Evolutionary conservation across 2,329 filamentous ascomycete genomes (phyloP).

Genomic region (Emmonsia crescens): DNA sequence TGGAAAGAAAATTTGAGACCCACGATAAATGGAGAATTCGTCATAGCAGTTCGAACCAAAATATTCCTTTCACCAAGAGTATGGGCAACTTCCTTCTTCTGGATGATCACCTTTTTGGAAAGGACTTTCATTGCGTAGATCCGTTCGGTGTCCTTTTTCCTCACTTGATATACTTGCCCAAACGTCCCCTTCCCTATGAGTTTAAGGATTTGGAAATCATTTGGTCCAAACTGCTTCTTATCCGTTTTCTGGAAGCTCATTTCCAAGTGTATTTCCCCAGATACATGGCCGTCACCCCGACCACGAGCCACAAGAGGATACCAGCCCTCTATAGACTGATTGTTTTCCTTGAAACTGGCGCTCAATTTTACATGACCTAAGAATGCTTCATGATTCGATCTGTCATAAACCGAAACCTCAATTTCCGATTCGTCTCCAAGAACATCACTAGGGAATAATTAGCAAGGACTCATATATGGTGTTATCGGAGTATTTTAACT

Average conservation of each 20-base stretch:
- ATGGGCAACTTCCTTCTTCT: conserved; percentile 98
- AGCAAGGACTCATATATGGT: conserved; percentile 15
- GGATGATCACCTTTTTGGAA: conserved; percentile 98
- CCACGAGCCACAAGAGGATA: conserved; percentile 71
- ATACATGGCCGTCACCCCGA: conserved; percentile 63
- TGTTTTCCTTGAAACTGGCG: conserved; percentile 56
- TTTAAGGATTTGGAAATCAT: conserved; percentile 91
- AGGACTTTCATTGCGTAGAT: conserved; percentile 99
- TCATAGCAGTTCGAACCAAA: conserved; percentile 85
- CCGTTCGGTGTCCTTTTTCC: conserved; percentile 88
- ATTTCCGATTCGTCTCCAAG: conserved; percentile 83
- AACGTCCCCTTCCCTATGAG: conserved; percentile 98
- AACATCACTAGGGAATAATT: conserved; percentile 58
- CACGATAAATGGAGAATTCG: conserved; percentile 95
- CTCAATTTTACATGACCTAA: conserved; percentile 80
- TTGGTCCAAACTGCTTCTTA: conserved; percentile 84
- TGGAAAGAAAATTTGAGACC: conserved; percentile 98
- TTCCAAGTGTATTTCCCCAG: conserved; percentile 79
- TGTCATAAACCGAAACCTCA: conserved; percentile 89
- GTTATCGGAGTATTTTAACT: not conserved
- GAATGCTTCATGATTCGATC: conserved; percentile 73
- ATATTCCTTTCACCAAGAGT: conserved; percentile 97
- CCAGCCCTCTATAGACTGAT: conserved; percentile 70
- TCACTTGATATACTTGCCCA: conserved; percentile 95
- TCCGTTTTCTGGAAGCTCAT: conserved; percentile 77